These are phyloP conservation scores for Ambrosia hybrid DNA, from an alignment of 140 eudicot genomes.

Conservation along the genomic window DNA sequence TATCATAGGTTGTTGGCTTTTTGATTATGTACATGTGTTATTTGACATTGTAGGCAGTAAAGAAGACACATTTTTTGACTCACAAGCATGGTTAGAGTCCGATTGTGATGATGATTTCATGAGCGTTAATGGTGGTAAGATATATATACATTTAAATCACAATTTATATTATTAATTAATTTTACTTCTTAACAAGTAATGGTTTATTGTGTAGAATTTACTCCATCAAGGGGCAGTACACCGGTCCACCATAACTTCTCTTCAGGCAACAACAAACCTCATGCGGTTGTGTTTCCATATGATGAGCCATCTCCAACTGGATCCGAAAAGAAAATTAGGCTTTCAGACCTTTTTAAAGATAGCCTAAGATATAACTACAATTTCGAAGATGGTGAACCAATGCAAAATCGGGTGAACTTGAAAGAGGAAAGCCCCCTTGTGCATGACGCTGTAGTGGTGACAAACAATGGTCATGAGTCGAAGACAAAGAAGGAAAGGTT, in stretches of 20 bases:
- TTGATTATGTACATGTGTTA: background rate
- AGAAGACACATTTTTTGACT: conserved; percentile 78
- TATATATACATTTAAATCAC: background rate
- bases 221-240: conserved; percentile 85
- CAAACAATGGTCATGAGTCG: conserved; percentile 17
- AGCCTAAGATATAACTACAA: conserved; percentile 34
- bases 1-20: too few species aligned
- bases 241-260: conserved; percentile 69
- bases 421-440: conserved; percentile 29
- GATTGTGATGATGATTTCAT: conserved; percentile 88
- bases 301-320: conserved; percentile 47
- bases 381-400: conserved; percentile 29
- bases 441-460: conserved; percentile 26
- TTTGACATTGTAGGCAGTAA: conserved; percentile 59
- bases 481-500: conserved; percentile 35
- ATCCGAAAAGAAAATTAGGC: conserved; percentile 44
- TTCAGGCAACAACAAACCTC: conserved; percentile 29
- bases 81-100: conserved; percentile 87
- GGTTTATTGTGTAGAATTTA: conserved; percentile 50
- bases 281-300: conserved; percentile 15
- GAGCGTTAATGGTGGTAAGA: conserved; percentile 90
- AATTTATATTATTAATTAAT: background rate
- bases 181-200: background rate
- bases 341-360: conserved; percentile 66
- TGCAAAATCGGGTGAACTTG: conserved; percentile 18